Percentiles rank a stretch among this genome's conserved stretches.
Conservation (phyloP, 805 yeast species). For the Candida saitoana region DNA sequence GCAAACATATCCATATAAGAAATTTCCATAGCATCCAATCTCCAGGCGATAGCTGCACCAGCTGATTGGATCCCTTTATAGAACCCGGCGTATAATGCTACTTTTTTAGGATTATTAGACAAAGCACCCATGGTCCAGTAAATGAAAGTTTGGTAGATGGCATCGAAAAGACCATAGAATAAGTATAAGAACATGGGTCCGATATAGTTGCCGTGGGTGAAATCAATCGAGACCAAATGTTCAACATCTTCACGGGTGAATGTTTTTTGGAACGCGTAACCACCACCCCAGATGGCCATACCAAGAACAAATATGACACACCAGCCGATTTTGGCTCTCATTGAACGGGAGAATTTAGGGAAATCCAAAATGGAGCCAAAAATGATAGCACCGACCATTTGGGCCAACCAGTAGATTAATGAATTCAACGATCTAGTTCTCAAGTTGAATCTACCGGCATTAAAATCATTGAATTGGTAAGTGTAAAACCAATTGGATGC, state of each 20-base stretch:
- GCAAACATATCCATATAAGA: conserved; percentile 43
- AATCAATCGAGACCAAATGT: conserved; percentile 37
- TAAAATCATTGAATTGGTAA: conserved; percentile 58
- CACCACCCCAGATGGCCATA: conserved; percentile 58
- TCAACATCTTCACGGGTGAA: conserved; percentile 36
- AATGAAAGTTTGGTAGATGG: conserved; percentile 54
- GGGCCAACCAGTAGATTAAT: conserved; percentile 56
- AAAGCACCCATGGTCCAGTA: conserved; percentile 60
- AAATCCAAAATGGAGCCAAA: conserved; percentile 49
- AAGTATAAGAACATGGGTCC: conserved; percentile 62
- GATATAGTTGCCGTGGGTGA: conserved; percentile 42
- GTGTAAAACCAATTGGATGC: conserved; percentile 66
- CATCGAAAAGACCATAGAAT: conserved; percentile 58
- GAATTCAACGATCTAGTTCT: conserved; percentile 62
- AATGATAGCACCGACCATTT: conserved; percentile 52
- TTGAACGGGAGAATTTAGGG: conserved; percentile 35
- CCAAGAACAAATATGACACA: conserved; percentile 34
- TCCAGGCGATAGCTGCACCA: conserved; percentile 60
- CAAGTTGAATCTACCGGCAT: conserved; percentile 51
- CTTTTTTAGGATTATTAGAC: conserved; percentile 53
- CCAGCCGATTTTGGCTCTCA: conserved; percentile 46
- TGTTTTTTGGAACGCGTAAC: conserved; percentile 43
- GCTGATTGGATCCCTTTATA: conserved; percentile 64
- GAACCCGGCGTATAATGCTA: conserved; percentile 55
- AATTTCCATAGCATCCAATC: conserved; percentile 42